Base-by-base conservation (phyloP, 192 early-diverging fungal genomes). In the Paraglomus occultum region DNA sequence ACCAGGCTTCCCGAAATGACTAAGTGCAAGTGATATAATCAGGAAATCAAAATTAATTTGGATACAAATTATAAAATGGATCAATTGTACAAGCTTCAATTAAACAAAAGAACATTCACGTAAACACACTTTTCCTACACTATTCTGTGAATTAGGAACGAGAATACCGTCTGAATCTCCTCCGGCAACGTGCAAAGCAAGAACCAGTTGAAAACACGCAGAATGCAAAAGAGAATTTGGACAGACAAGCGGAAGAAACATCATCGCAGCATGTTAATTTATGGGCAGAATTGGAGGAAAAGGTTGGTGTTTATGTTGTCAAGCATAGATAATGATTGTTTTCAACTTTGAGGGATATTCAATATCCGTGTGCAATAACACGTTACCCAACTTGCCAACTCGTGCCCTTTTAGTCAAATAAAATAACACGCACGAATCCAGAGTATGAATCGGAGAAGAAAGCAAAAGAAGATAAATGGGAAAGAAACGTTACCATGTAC, bases 401-500 rank as follows among this genome's bases (percentile, higher is more conserved):
- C 31, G 31, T 3, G 31, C 3, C 3, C 31, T 3, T 31, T 31
- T 3, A 31, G 31, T 31, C 31, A 31, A 31, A 31, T 31, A 31
- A 31, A 31, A 3, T 31, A 31, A 31, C 3, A 31, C 31, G 31
- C 1, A 31, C 1, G 31, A 89, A 90, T 67, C 75, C 81, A 14
- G 86, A 89, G 64, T 64, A 74, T 42, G 83, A 85, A 48, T 82
- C 77, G 10, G 88, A 91, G 58, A 70, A 78, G 53, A 71, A 76
- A n/a, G 77, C 72, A 15, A 83, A 83, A 47, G 70, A 86, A 44
- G 73, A 79, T 5, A 80, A 88, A 52, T 77, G 77, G 73, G 83
- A 89, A 45, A 77, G 79, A 31, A 73, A 85, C 20, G 79, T 79
- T 51, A 89, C 88, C 6, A 87, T 84, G 87, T 88, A 89, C 76